Base-by-base conservation (phyloP, 2,329 filamentous ascomycete species). In the Fusarium sp. region DNA sequence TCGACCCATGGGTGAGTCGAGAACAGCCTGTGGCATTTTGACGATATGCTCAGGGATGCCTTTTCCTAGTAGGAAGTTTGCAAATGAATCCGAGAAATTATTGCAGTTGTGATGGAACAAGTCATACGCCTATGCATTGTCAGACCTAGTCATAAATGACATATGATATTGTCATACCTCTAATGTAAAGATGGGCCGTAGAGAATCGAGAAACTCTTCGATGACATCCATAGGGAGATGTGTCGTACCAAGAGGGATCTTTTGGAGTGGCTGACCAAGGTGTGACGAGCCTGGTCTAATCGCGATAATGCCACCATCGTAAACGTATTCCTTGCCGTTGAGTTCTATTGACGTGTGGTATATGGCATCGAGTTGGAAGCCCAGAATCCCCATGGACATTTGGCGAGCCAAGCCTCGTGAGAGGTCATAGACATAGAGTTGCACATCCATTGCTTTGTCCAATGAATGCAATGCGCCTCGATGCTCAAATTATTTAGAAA, bases 331-430 rank as follows among this genome's bases (percentile, higher is more conserved):
- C 53, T 91, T 87, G n/a, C 91, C 90, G 55, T 90, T 88, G 41
- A 98, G 85, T 44, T 97, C 91, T 57, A 99, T 90, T 0, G 94
- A 93, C 0, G 96, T 98, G 79, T 99, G 96, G 74, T 98, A 98
- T 56, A 99, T 89, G 57, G 96, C 96, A 79, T 98, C 95, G 52
- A 98, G 93, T 55, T 87, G 83, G 70, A 88, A 86, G 18, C 86
- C 82, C 12, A 90, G 79, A 57, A 85, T 71, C 65, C 83, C 79
- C 81, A 82, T 79, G 20, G 86, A 88, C 82, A 89, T 82, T 70
- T 88, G 82, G 12, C 83, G 82, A 16, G 87, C 87, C 44, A 89
- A 73, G 22, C 87, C 87, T n/a, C 79, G 80, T 2, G 92, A 94
- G 49, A 95, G 85, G 81, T 95, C 92, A 76, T 95, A 95, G 40